Conservation (phyloP, 2,329 filamentous ascomycete genomes). For the Chalaropsis thielavioides region DNA sequence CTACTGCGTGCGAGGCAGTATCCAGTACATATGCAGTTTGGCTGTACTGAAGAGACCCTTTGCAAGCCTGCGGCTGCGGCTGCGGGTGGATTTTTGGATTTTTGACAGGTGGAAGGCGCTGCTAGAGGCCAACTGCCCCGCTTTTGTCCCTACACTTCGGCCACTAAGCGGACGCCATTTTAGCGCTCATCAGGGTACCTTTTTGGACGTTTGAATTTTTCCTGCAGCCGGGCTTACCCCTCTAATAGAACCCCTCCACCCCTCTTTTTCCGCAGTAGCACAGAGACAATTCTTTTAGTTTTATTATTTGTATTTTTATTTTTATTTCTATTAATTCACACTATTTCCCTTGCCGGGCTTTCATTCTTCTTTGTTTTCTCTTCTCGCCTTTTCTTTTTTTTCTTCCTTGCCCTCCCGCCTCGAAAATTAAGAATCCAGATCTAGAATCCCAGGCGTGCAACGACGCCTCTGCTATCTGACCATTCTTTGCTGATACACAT, state of each 20-base stretch:
- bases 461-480: slow-evolving; percentile 6
- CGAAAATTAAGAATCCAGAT: background rate
- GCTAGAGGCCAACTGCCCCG: background rate
- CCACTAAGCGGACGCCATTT: background rate
- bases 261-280: background rate
- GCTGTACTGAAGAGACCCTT: background rate
- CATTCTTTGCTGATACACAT: slow-evolving; percentile 4
- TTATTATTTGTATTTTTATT: background rate
- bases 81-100: too few relatives aligned
- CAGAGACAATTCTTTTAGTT: background rate
- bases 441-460: background rate
- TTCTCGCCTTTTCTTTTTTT: background rate
- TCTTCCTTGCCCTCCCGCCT: background rate
- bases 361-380: background rate
- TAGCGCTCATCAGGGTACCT: background rate
- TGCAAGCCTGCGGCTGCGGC: too few relatives aligned
- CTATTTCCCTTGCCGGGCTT: background rate
- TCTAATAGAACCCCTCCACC: background rate
- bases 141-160: background rate
- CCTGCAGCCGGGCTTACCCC: too few relatives aligned
- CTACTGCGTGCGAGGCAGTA: background rate
- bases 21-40: background rate
- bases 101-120: background rate
- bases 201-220: background rate
- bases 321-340: background rate